Conservation (phyloP, 2,329 filamentous ascomycete genomes). For the Coleophoma eucalyptorum region DNA sequence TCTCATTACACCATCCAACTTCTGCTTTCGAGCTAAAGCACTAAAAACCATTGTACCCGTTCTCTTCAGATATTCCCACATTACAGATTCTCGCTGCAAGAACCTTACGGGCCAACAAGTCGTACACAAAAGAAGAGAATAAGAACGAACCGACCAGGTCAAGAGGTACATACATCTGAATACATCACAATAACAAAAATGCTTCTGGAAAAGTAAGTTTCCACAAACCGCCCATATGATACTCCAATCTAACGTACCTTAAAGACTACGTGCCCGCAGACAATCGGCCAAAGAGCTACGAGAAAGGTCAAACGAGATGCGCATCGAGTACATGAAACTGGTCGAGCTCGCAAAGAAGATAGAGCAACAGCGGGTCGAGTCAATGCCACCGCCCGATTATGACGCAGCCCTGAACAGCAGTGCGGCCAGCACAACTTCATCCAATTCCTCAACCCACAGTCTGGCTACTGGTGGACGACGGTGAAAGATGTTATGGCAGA, state of each 20-base stretch:
- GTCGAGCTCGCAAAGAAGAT: constrained; percentile 37
- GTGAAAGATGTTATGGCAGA: too few relatives aligned
- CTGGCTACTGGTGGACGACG: neutral
- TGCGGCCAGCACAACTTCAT: neutral
- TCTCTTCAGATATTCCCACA: too few relatives aligned
- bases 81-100: too few relatives aligned
- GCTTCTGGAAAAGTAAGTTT: too few relatives aligned
- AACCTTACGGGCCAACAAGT: too few relatives aligned
- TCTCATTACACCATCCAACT: too few relatives aligned
- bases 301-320: constrained; percentile 49
- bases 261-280: constrained; percentile 6
- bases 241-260: neutral
- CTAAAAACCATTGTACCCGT: too few relatives aligned
- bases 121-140: too few relatives aligned
- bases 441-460: neutral
- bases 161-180: too few relatives aligned
- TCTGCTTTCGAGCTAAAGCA: too few relatives aligned
- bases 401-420: neutral
- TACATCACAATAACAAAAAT: too few relatives aligned
- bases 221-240: neutral
- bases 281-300: constrained; percentile 30
- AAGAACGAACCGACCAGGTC: too few relatives aligned
- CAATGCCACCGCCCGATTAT: constrained; percentile 4
- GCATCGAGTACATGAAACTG: constrained; percentile 43
- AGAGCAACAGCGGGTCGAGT: constrained; percentile 21